Percentiles rank a stretch among this genome's conserved stretches.
These are phyloP conservation scores for Chenopodium quinoa DNA, from an alignment of 148 eudicot genomes.

Conservation along the genomic window DNA sequence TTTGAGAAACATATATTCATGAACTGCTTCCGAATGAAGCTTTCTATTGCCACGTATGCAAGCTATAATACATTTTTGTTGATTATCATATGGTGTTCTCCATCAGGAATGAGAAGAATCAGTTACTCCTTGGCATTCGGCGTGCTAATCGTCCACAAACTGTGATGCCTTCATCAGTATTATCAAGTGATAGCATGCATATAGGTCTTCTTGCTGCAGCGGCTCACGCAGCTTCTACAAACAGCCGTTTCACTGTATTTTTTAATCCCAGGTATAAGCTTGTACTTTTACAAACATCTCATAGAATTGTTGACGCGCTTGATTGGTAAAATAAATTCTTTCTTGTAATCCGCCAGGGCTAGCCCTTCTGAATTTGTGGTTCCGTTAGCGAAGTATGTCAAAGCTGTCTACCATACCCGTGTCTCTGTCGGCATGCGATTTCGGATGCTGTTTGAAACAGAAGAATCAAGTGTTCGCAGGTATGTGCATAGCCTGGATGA, in stretches of 20 bases:
- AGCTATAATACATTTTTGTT: neutral
- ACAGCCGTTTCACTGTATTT: slow-evolving; percentile 74
- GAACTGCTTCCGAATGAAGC: neutral
- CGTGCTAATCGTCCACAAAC: slow-evolving; percentile 77
- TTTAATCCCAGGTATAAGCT: slow-evolving; percentile 62
- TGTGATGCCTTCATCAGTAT: slow-evolving; percentile 75
- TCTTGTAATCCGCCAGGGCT: slow-evolving; percentile 45
- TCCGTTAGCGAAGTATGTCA: slow-evolving; percentile 67
- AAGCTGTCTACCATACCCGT: slow-evolving; percentile 71
- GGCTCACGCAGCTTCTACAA: slow-evolving; percentile 80
- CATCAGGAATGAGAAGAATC: slow-evolving; percentile 67
- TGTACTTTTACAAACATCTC: neutral
- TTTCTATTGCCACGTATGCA: neutral
- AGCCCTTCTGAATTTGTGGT: slow-evolving; percentile 79
- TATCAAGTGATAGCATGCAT: slow-evolving; percentile 87
- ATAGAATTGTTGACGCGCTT: neutral
- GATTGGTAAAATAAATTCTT: neutral
- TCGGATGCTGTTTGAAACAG: slow-evolving; percentile 79
- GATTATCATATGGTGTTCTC: neutral
- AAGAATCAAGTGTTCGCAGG: slow-evolving; percentile 81
- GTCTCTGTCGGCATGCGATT: slow-evolving; percentile 85
- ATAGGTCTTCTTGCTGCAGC: slow-evolving; percentile 87
- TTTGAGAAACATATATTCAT: neutral
- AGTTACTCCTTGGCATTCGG: slow-evolving; percentile 69
- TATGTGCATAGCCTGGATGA: slow-evolving; percentile 22